Base-by-base conservation (phyloP, 2,329 filamentous ascomycete genomes). In the Intubia oerlemansii region DNA sequence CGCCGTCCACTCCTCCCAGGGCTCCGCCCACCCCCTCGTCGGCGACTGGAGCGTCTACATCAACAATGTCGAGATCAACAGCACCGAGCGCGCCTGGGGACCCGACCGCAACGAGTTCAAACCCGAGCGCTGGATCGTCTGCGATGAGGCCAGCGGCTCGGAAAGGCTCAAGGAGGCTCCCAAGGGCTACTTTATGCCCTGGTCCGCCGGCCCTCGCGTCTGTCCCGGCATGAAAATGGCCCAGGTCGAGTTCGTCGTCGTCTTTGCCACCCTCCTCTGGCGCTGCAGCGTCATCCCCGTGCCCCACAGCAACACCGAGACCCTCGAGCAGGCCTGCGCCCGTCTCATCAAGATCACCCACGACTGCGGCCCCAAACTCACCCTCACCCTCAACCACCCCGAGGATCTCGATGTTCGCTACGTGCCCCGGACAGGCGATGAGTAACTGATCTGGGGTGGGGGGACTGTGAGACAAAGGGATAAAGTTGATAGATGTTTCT, bases 181-280 rank as follows among this genome's bases (percentile, higher is more conserved):
- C 0, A 37, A 44, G 1, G 54, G 1, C 42, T 44, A 1, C 65
- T 52, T n/a, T 34, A 24, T 54, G 2, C 51, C 59, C 0, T 66
- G 59, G 58, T 53, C 55, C 1, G 41, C 36, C 4, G 60, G 61
- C 0, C 57, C 59, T 8, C 41, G 61, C 5, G 42, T 56, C 4
- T 66, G 61, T 38, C 58, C 59, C 0, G 62, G 61, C 1, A 49
- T 56, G 45, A 63, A 62, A 38, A 59, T 66, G 49, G 47, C 59
- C 2, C 56, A 66, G 42, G 60, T 66, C 3, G 62, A 66, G 40
- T 63, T 65, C 39, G 51, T 54, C 4, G 52, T 50, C 10, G 50
- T 56, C 3, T 39, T 66, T 16, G 40, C 51, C 32, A 47, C 48
- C 2, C 36, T 61, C 10, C 43, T 59, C 18, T 36, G 43, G 11